Evolutionary conservation across 2,329 filamentous ascomycete genomes (phyloP).

Genomic region (Epichloe hybrida): DNA sequence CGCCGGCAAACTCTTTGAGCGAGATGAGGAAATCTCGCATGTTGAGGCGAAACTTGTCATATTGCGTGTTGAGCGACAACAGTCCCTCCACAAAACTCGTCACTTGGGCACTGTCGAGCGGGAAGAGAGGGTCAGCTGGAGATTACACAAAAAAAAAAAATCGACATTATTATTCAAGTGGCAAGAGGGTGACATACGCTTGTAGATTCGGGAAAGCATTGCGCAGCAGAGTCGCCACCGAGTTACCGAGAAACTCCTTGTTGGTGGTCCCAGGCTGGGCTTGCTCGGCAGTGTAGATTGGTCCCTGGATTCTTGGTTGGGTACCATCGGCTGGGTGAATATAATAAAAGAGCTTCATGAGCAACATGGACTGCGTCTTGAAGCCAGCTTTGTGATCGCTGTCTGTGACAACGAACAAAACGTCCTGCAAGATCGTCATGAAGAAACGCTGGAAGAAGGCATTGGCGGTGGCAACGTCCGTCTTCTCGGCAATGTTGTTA

Average conservation of each 20-base stretch:
- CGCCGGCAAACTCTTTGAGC: conserved; percentile 89
- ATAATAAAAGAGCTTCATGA: conserved; percentile 94
- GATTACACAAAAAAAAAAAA: neutral
- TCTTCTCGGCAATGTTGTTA: conserved; percentile 91
- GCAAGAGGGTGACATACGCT: conserved; percentile 43
- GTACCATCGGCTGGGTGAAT: conserved; percentile 58
- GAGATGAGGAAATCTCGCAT: conserved; percentile 95
- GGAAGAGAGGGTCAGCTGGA: conserved; percentile 20
- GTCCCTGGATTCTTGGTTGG: conserved; percentile 77
- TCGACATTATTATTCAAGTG: neutral
- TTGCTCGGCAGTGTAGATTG: conserved; percentile 77
- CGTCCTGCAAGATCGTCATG: conserved; percentile 86
- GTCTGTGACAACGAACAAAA: conserved; percentile 96
- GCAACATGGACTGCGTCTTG: conserved; percentile 88
- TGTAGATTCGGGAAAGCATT: conserved; percentile 91
- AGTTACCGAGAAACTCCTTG: conserved; percentile 78
- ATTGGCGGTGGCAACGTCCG: conserved; percentile 72
- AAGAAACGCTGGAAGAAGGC: conserved; percentile 98
- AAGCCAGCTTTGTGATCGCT: conserved; percentile 98
- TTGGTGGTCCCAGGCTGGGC: conserved; percentile 74
- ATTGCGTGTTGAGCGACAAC: conserved; percentile 76
- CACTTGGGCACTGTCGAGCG: conserved; percentile 57
- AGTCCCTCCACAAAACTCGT: conserved; percentile 79
- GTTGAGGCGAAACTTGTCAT: conserved; percentile 90
- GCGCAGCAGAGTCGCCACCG: conserved; percentile 70